Base-by-base conservation (phyloP, 2,329 filamentous ascomycete species). In the Alternaria ethzedia region DNA sequence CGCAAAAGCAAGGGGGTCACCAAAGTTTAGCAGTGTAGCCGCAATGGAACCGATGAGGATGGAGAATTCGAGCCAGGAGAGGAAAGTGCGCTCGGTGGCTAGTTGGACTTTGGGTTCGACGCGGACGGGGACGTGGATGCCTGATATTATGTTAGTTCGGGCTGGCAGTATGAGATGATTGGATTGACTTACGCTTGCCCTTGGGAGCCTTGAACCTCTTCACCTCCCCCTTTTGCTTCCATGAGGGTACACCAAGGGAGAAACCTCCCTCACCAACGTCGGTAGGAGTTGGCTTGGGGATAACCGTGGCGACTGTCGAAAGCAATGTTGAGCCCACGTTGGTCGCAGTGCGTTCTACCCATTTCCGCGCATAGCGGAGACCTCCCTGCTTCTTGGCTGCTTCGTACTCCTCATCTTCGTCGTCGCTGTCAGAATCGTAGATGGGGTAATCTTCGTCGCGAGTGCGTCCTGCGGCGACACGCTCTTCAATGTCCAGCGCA, bases 101-200 rank as follows among this genome's bases (percentile, higher is more conserved):
- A 99, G 97, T 80, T 94, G 97, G 54, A 99, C 96, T 82, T 99
- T 99, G 32, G 96, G 96, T 81, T 99, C 96, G 32, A 99, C 94
- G 52, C 96, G 90, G 59, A 98, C 91, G 13, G 95, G 95, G 23
- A 99, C 96, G 75, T 98, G 95, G 63, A 99, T 98, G 79, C 92
- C 92, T 80, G 41, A 6, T 21, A 2, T 28, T 0, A 11, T 49
- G 66, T 71, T 67, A 73, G 65, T 56, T 20, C 7, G 25, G 25
- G 6, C 21, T 50, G 5, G 13, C 26, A 17, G 36, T 7, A 13
- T 43, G 15, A 8, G 7, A 23, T 7, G 20, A 8, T 17, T 4
- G 23, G 11, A 50, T 1, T 4, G 41, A 73, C 77, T 66, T 73
- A 75, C 79, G 82, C 88, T 94, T 95, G 57, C 92, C 92, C 78